phyloP scores from a whole-genome alignment of 2,329 filamentous ascomycete species.

The Sporothrix brasiliensis region DNA sequence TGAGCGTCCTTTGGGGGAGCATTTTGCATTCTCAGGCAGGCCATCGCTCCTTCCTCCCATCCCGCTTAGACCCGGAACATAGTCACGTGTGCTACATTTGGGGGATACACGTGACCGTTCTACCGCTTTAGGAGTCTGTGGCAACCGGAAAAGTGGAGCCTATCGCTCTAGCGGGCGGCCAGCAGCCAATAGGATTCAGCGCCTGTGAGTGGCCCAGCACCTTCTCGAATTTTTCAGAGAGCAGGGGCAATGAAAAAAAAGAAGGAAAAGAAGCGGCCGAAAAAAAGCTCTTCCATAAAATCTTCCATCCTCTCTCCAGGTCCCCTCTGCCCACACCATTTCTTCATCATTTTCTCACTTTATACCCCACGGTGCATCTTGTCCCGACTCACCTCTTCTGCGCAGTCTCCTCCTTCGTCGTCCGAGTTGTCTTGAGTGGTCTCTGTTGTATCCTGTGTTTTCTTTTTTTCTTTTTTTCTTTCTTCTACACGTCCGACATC shows the following conservation, averaged over 20 bases:
- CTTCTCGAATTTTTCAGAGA: slow-evolving; percentile 36
- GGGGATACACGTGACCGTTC: slow-evolving; percentile 18
- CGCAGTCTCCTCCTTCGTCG: not conserved
- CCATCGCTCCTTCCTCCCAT: not conserved
- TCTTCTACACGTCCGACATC: slow-evolving; percentile 46
- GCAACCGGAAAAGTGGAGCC: slow-evolving; percentile 28
- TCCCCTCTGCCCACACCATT: slow-evolving; percentile 21
- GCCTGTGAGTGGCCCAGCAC: slow-evolving; percentile 30
- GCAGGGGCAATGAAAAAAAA: slow-evolving; percentile 28
- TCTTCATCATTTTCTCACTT: slow-evolving; percentile 15
- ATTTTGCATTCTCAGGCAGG: too few species aligned
- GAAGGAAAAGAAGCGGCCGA: slow-evolving; percentile 26
- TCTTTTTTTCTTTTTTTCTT: slow-evolving; percentile 35
- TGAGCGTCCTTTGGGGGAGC: too few species aligned
- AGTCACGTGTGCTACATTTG: slow-evolving; percentile 10
- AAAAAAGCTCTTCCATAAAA: slow-evolving; percentile 36
- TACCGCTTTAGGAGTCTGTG: slow-evolving; percentile 22
- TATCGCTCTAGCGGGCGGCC: slow-evolving; percentile 14
- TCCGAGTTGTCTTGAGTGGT: slow-evolving; percentile 13
- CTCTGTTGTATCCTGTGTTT: slow-evolving; percentile 29
- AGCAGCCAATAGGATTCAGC: slow-evolving; percentile 31
- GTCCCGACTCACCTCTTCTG: slow-evolving; percentile 33
- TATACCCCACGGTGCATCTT: slow-evolving; percentile 27
- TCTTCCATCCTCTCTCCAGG: slow-evolving; percentile 24
- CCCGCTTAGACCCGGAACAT: slow-evolving; percentile 5